A percentile compares a stretch with the other conserved stretches of the same genome.
phyloP scores from a whole-genome alignment of 192 early-diverging fungal genomes.

The Backusella australiensis region DNA sequence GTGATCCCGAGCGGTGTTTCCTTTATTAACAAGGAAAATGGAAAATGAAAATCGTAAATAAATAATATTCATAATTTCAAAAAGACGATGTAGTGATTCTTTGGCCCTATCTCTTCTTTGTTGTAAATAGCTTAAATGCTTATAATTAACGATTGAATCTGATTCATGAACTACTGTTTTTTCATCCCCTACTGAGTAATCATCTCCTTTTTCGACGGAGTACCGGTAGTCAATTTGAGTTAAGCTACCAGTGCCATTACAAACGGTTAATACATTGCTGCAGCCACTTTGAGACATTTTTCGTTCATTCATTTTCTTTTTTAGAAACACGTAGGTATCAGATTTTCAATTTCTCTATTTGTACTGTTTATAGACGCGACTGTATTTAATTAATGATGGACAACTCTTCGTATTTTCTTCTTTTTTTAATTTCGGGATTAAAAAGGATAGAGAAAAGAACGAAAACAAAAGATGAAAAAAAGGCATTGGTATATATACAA shows the following conservation, averaged over 20 bases:
- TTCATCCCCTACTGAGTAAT: neutral
- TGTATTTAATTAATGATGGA: neutral
- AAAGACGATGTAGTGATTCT: neutral
- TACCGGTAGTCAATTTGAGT: neutral
- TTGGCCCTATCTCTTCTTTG: neutral
- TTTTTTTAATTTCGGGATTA: neutral
- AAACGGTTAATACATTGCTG: neutral
- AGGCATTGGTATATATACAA: neutral
- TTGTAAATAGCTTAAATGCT: neutral
- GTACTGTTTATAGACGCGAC: neutral
- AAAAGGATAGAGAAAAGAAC: neutral
- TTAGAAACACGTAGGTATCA: neutral
- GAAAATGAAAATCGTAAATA: neutral
- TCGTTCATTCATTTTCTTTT: neutral
- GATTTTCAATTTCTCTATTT: neutral
- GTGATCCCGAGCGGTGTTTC: neutral
- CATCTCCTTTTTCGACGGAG: neutral
- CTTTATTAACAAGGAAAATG: neutral
- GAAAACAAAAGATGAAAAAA: neutral
- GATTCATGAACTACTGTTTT: neutral
- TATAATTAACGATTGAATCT: neutral
- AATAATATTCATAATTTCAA: neutral
- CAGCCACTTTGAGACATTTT: neutral
- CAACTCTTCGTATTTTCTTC: neutral
- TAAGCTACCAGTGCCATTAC: neutral